phyloP scores from a whole-genome alignment of 805 yeast species.

The Kodamaea restingae region DNA sequence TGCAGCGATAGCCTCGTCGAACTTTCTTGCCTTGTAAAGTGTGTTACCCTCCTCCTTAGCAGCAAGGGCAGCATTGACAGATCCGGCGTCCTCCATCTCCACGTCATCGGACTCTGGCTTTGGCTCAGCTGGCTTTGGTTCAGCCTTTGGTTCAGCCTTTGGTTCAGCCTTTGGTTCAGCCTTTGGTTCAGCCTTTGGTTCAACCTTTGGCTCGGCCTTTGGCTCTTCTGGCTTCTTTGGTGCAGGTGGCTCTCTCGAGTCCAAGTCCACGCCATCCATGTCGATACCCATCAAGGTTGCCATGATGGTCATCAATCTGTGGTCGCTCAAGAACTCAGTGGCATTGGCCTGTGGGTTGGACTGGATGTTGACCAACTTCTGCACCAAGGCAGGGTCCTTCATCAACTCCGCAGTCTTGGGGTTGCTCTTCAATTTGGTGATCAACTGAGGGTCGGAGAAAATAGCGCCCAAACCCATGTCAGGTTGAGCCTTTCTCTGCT shows the following conservation, averaged over 20 bases:
- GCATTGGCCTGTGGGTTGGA: conserved; percentile 73
- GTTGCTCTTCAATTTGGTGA: conserved; percentile 69
- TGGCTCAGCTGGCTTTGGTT: conserved; percentile 14
- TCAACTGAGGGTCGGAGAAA: conserved; percentile 75
- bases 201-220: conserved; percentile 11
- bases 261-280: conserved; percentile 41
- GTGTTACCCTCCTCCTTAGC: conserved; percentile 83
- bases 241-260: conserved; percentile 12
- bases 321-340: conserved; percentile 69
- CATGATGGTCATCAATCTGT: conserved; percentile 83
- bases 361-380: conserved; percentile 58
- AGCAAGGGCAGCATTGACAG: conserved; percentile 55
- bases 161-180: conserved; percentile 13
- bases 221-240: conserved; percentile 9
- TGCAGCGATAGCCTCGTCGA: conserved; percentile 86
- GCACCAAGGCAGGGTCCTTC: conserved; percentile 82
- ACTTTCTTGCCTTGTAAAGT: conserved; percentile 79
- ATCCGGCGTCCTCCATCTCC: conserved; percentile 35
- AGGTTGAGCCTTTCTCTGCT: conserved; percentile 50
- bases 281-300: conserved; percentile 83
- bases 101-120: conserved; percentile 18
- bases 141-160: conserved; percentile 11
- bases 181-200: conserved; percentile 12
- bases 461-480: conserved; percentile 75
- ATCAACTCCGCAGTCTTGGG: conserved; percentile 85